phyloP scores from a whole-genome alignment of 257 asterid species.

The Eucommia ulmoides region DNA sequence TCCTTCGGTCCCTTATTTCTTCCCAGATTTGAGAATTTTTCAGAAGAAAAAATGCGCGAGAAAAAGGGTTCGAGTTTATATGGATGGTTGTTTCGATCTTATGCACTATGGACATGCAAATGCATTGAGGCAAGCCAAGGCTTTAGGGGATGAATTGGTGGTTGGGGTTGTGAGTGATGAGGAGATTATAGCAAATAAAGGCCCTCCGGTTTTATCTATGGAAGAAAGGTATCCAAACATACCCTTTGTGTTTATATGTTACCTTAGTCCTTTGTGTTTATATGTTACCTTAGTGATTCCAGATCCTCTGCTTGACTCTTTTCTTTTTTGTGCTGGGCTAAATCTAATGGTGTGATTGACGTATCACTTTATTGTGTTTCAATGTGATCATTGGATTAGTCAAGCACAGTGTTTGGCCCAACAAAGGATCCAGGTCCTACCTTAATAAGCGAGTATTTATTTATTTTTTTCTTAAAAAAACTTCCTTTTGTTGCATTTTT shows the following conservation, averaged over 20 bases:
- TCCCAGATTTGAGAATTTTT: constrained; percentile 49
- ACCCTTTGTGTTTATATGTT: neutral
- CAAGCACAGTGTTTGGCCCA: no score
- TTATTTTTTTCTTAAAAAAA: no score
- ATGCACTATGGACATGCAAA: constrained; percentile 99
- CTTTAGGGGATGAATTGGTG: constrained; percentile 76
- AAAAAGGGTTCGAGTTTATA: constrained; percentile 72
- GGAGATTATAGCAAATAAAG: constrained; percentile 73
- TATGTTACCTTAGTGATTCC: neutral
- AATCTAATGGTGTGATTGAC: no score
- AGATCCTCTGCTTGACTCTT: no score
- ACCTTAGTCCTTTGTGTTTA: neutral
- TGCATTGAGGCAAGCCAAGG: constrained; percentile 94
- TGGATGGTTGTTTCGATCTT: constrained; percentile 96
- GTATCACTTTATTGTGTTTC: no score
- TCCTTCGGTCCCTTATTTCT: constrained; percentile 54
- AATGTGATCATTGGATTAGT: no score
- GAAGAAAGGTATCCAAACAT: constrained; percentile 57
- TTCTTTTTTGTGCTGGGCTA: no score
- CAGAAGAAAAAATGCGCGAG: constrained; percentile 50
- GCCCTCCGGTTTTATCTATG: constrained; percentile 87
- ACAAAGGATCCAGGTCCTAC: no score
- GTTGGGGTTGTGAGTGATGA: constrained; percentile 96
- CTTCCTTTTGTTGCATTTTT: no score
- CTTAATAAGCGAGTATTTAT: no score